Base-by-base conservation (phyloP, 331 rosid genomes). In the Erythrophleum ivorense region DNA sequence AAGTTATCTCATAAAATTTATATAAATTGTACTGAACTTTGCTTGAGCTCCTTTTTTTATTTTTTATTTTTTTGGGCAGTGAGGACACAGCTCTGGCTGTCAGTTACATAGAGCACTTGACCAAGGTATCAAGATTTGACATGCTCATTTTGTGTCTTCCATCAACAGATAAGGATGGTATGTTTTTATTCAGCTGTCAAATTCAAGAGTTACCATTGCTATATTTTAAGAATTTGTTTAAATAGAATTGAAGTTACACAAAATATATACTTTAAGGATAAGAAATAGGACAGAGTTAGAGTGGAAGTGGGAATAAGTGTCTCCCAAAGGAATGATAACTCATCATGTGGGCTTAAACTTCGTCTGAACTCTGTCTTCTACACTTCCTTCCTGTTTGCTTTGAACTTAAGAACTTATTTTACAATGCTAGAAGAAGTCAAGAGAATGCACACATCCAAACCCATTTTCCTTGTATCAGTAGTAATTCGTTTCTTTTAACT, bases 1-100 rank as follows among this genome's bases (percentile, higher is more conserved):
- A 84, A 55, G 21, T 75, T 43, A 43, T 82, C 16, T 71, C 45
- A 16, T 43, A n/a, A 31, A 29, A 68, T 63, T 10, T 14, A 48
- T 49, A 31, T 70, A 63, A 66, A 31, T 84, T 75, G 58, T 50
- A 45, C 76, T 72, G 73, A 72, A 24, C 36, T 72, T 15, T 50
- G 33, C 52, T 73, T 49, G 68, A 83, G 62, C 79, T n/a, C 71
- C 76, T 19, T 36, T n/a, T n/a, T 78, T 82, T 72, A 83, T 38
- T 38, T 38, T 38, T 38, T 38, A 4, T 6, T 6, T 38, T 38
- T 38, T 38, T 38, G 31, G 68, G 43, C 94, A 96, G 98, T 34
- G 95, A 94, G 71, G 98, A 94, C 48, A 87, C 82, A 84, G 97
- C 86, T 65, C 81, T 92, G 68, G 94, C 90, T 24, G 64, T 96